These are phyloP conservation scores for Pleurotus tuoliensis DNA, from an alignment of 768 basidiomycete species.

Conservation along the genomic window DNA sequence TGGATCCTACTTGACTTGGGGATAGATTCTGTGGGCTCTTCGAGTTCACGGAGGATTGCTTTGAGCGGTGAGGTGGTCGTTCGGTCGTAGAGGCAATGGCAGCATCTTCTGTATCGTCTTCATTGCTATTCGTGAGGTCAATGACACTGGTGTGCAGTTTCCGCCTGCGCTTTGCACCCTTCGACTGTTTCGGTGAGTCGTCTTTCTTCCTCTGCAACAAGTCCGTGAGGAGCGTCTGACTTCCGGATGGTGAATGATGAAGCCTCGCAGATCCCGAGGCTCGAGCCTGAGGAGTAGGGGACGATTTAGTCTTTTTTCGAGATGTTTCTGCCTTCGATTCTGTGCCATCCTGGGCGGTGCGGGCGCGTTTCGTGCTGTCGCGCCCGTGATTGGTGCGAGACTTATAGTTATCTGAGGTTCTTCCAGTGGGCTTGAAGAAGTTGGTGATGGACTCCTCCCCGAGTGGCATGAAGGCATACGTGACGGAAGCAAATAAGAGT, in stretches of 20 bases:
- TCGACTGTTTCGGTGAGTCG: neutral
- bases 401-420: neutral
- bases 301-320: conserved; percentile 1
- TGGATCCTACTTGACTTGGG: too few species aligned
- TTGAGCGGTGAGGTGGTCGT: too few species aligned
- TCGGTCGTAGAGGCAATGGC: too few species aligned
- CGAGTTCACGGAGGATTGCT: too few species aligned
- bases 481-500: neutral
- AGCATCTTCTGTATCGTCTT: too few species aligned
- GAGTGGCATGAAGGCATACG: conserved; percentile 12
- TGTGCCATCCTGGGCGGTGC: neutral
- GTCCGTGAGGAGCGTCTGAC: neutral
- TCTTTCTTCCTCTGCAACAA: neutral
- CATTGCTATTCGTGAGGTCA: too few species aligned
- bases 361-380: conserved; percentile 2
- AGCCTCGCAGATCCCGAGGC: neutral
- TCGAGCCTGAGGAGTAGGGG: neutral
- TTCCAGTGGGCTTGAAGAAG: conserved; percentile 15
- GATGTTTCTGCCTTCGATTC: neutral
- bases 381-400: neutral
- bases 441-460: conserved; percentile 20
- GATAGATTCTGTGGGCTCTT: too few species aligned
- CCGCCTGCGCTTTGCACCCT: too few species aligned
- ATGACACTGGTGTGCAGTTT: too few species aligned
- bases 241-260: too few species aligned